phyloP scores from a whole-genome alignment of 2,329 filamentous ascomycete species.

The Hypoxylon sp. region DNA sequence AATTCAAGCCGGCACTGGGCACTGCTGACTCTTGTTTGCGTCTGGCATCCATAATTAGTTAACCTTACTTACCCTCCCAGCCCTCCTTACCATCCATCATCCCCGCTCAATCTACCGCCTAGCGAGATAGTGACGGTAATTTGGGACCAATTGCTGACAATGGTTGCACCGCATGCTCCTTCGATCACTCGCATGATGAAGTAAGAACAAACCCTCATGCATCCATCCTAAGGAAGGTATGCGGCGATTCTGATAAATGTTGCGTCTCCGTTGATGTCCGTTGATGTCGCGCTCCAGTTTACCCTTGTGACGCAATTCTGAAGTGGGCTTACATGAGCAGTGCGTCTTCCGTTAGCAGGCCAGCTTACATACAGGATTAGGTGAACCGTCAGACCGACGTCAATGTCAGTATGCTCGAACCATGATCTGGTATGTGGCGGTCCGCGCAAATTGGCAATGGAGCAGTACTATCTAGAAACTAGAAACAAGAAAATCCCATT shows the following conservation, averaged over 20 bases:
- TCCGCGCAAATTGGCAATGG: not conserved
- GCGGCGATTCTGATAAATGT: slow-evolving; percentile 22
- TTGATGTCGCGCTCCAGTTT: slow-evolving; percentile 4
- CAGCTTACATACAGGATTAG: not conserved
- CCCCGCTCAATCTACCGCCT: slow-evolving; percentile 28
- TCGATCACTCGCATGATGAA: slow-evolving; percentile 43
- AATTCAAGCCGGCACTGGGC: slow-evolving; percentile 22
- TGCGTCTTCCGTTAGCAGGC: slow-evolving; percentile 4
- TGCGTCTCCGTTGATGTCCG: not conserved
- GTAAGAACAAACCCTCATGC: slow-evolving; percentile 23
- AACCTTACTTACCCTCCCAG: slow-evolving; percentile 21
- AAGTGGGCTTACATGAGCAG: slow-evolving; percentile 22
- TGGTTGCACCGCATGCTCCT: slow-evolving; percentile 44
- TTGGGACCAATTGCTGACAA: slow-evolving; percentile 11
- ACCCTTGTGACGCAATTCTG: slow-evolving; percentile 29
- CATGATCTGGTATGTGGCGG: slow-evolving; percentile 9
- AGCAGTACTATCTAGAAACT: not conserved
- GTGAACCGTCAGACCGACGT: slow-evolving; percentile 13
- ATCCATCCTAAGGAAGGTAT: slow-evolving; percentile 25
- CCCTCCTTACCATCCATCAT: slow-evolving; percentile 6
- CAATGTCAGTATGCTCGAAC: slow-evolving; percentile 21
- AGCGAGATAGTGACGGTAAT: slow-evolving; percentile 18
- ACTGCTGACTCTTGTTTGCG: slow-evolving; percentile 31
- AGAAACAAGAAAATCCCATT: not conserved
- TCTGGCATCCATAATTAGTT: slow-evolving; percentile 27